Percentiles rank a stretch among this genome's conserved stretches.
phyloP scores from a whole-genome alignment of 1,139 yeast species.

The Geotrichum bryndzae region DNA sequence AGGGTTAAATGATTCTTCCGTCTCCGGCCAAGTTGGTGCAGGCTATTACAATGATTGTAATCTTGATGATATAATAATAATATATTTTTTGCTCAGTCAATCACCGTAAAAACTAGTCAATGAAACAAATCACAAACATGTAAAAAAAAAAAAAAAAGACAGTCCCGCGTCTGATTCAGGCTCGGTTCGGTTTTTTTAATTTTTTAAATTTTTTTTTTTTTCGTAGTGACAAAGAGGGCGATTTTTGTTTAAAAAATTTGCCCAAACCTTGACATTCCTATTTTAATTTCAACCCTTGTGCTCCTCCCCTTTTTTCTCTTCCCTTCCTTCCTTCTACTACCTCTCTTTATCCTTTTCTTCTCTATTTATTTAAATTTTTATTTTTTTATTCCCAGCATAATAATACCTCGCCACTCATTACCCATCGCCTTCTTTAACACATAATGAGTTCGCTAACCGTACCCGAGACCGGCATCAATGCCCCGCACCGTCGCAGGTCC shows the following conservation, averaged over 20 bases:
- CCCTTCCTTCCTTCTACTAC: background rate
- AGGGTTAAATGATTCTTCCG: too few species aligned
- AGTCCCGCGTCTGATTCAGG: background rate
- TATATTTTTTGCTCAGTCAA: too few species aligned
- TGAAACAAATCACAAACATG: too few species aligned
- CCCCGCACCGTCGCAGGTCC: conserved; percentile 43
- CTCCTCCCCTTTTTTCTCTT: background rate
- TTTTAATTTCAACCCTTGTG: background rate
- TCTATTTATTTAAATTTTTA: background rate
- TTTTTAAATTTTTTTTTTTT: background rate
- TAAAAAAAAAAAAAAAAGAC: background rate
- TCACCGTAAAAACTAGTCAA: too few species aligned
- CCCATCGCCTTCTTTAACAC: background rate
- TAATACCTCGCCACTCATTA: background rate
- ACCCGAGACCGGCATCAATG: conserved; percentile 1
- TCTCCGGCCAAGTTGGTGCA: too few species aligned
- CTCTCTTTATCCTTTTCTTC: background rate
- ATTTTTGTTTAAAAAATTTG: background rate
- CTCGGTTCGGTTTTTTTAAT: background rate
- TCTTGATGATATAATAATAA: too few species aligned
- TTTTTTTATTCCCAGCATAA: background rate
- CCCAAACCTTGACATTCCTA: background rate
- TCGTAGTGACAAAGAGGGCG: background rate
- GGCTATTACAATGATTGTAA: too few species aligned
- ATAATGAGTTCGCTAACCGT: conserved; percentile 3